Percentiles rank a stretch among this genome's conserved stretches.
These are phyloP conservation scores for Phaeosphaeriaceae sp. DNA, from an alignment of 2,329 filamentous ascomycete species.

Conservation along the genomic window DNA sequence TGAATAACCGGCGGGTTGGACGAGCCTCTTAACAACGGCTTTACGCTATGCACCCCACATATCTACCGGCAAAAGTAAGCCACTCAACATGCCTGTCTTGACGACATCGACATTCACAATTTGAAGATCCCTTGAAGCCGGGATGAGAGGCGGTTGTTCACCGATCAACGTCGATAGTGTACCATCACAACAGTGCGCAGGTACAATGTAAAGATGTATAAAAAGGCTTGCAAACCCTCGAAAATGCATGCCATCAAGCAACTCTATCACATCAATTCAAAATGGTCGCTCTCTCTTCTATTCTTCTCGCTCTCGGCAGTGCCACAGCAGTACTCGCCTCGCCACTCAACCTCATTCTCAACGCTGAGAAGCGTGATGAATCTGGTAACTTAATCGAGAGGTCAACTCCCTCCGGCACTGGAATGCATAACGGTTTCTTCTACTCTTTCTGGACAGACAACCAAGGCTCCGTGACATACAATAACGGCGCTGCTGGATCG, in stretches of 20 bases:
- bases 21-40: constrained; percentile 12
- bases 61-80: constrained; percentile 31
- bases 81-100: constrained; percentile 15
- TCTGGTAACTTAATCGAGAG: constrained; percentile 22
- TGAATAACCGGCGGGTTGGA: constrained; percentile 36
- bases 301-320: constrained; percentile 35
- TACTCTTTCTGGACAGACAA: constrained; percentile 65
- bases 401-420: constrained; percentile 30
- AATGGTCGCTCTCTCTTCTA: constrained; percentile 41
- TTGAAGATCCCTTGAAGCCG: constrained; percentile 20
- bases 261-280: constrained; percentile 14
- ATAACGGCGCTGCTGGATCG: constrained; percentile 52
- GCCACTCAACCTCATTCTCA: constrained; percentile 33
- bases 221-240: constrained; percentile 15
- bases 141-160: constrained; percentile 2
- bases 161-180: constrained; percentile 6
- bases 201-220: constrained; percentile 18
- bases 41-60: constrained; percentile 33
- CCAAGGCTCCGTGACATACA: constrained; percentile 58
- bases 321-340: constrained; percentile 34
- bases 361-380: constrained; percentile 17
- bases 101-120: constrained; percentile 11
- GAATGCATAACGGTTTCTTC: constrained; percentile 41
- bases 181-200: constrained; percentile 6
- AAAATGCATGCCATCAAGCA: constrained; percentile 13